phyloP scores from a whole-genome alignment of 148 eudicot genomes.

The Chenopodium suecicum region DNA sequence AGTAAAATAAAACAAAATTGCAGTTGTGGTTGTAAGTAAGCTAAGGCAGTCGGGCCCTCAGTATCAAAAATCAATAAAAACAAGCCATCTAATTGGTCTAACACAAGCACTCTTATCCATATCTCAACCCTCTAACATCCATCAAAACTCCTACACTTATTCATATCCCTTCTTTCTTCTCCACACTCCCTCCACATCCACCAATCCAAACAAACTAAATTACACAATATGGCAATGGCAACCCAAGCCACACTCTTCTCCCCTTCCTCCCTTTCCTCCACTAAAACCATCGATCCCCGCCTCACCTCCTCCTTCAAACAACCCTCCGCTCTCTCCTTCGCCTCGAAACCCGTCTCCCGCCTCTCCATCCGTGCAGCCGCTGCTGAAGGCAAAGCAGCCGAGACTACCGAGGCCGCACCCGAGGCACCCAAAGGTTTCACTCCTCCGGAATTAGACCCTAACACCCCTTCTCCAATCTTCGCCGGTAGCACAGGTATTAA shows the following conservation, averaged over 20 bases:
- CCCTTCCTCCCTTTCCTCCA: slow-evolving; percentile 44
- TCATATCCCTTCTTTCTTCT: background rate
- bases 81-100: slow-evolving; percentile 59
- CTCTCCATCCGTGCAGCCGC: slow-evolving; percentile 45
- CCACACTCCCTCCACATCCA: slow-evolving; percentile 15
- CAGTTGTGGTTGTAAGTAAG: background rate
- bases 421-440: slow-evolving; percentile 66
- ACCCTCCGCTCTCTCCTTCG: slow-evolving; percentile 14
- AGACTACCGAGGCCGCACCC: slow-evolving; percentile 24
- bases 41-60: background rate
- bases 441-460: slow-evolving; percentile 89
- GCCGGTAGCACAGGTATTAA: slow-evolving; percentile 64
- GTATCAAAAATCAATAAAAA: slow-evolving; percentile 42
- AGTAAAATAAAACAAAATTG: background rate
- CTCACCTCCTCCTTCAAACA: slow-evolving; percentile 34
- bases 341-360: background rate
- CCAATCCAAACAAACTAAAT: slow-evolving; percentile 19
- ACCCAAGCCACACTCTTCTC: slow-evolving; percentile 79
- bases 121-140: slow-evolving; percentile 5
- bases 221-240: slow-evolving; percentile 71
- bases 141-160: background rate
- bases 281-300: slow-evolving; percentile 30
- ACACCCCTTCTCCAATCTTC: slow-evolving; percentile 89
- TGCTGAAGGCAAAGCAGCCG: slow-evolving; percentile 19
- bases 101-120: slow-evolving; percentile 59